Base-by-base conservation (phyloP, 345 rosid genomes). In the Brassica cretica region DNA sequence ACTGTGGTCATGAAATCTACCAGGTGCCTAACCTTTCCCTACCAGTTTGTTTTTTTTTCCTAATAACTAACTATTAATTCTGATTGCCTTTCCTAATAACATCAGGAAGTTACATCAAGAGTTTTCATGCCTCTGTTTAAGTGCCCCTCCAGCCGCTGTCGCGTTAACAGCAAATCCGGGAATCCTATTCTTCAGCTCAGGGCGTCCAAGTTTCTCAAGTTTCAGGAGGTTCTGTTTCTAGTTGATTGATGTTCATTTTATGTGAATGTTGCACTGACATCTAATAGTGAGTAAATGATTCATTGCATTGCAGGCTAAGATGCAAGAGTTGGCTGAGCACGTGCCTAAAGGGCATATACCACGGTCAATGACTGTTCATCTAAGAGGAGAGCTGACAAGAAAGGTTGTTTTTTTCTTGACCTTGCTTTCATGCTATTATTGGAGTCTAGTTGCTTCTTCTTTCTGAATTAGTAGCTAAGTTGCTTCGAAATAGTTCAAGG, bases 261-360 rank as follows among this genome's bases (percentile, higher is more conserved):
- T 71, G 35, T 58, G 73, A 65, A 35, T 59, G 46, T 53, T 69
- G 25, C 64, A 15, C 58, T 70, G 33, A 66, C 44, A 56, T 65
- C 25, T 12, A 51, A 12, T 70, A 18, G 10, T 56, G 44, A 61
- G 55, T 51, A 4, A n/a, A n/a, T n/a, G n/a, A n/a, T 19, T 70
- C 30, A 9, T 66, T 53, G 6, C 53, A 41, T 85, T 84, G 77
- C 89, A 95, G 99, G 99, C 99, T 56, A 95, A 95, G 85, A 88
- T 95, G 84, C 99, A 95, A 84, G 99, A 95, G 88, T 82, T 95
- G 85, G 91, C 99, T 16, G 99, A 95, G 81, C 98, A 95, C 76
- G 98, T 95, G 51, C 99, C 99, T 41, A 93, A 93, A 82, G 98
- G 99, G 73, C 99, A 95, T 81, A 95, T 95, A 80, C 99, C 99